phyloP scores from a whole-genome alignment of 306 rosid genomes.

The Pachyrhizus erosus region DNA sequence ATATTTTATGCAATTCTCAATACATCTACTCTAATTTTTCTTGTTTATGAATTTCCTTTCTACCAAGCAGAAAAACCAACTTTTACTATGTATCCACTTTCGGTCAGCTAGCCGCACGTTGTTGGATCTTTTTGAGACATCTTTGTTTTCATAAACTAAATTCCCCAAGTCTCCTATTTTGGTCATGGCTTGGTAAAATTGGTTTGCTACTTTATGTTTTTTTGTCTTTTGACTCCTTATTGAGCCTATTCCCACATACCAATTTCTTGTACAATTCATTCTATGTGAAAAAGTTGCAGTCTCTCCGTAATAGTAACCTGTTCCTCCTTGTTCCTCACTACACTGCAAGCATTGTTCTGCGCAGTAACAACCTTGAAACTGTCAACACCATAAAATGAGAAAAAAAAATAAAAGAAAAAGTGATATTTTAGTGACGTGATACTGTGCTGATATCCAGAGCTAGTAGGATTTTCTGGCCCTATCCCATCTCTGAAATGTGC shows the following conservation, averaged over 20 bases:
- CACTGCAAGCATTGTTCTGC: background rate
- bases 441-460: slow-evolving; percentile 12
- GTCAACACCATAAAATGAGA: background rate
- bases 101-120: slow-evolving; percentile 8
- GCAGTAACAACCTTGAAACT: slow-evolving; percentile 17
- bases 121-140: slow-evolving; percentile 36
- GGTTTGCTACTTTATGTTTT: background rate
- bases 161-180: background rate
- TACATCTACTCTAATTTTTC: background rate
- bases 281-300: background rate
- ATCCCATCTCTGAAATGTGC: slow-evolving; percentile 32
- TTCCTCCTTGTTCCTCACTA: background rate
- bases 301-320: slow-evolving; percentile 10
- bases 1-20: no score
- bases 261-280: background rate
- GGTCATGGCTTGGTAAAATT: background rate
- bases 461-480: slow-evolving; percentile 41
- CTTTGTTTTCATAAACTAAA: background rate
- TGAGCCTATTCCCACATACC: background rate
- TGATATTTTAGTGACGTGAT: slow-evolving; percentile 37
- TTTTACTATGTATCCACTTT: slow-evolving; percentile 15
- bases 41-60: background rate
- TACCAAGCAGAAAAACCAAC: background rate
- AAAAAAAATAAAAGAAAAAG: background rate
- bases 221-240: background rate